These are phyloP conservation scores for Fusarium globosum DNA, from an alignment of 2,329 filamentous ascomycete genomes.

Conservation along the genomic window DNA sequence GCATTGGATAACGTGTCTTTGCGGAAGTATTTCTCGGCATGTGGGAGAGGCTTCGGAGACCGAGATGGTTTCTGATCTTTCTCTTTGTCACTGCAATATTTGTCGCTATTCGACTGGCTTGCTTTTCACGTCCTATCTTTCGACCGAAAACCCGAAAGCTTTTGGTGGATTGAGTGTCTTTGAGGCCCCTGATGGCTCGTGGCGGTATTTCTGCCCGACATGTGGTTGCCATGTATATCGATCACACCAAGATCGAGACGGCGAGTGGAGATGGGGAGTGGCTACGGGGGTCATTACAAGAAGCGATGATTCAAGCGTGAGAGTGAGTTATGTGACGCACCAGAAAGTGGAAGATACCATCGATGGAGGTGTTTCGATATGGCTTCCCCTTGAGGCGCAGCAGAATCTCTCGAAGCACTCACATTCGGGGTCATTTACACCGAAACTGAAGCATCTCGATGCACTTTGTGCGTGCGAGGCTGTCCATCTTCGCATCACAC, in stretches of 20 bases:
- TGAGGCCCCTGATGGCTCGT: constrained; percentile 4
- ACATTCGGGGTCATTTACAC: neutral
- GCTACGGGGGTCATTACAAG: constrained; percentile 52
- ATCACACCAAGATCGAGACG: neutral
- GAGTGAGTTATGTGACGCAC: constrained; percentile 7
- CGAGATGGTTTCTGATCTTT: constrained; percentile 8
- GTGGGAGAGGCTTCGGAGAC: neutral
- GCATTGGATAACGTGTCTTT: constrained; percentile 22
- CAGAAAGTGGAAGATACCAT: constrained; percentile 47
- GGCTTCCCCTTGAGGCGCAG: constrained; percentile 28
- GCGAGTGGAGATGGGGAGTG: constrained; percentile 46
- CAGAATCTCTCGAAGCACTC: neutral
- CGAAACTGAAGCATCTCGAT: neutral
- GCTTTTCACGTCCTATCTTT: constrained; percentile 53
- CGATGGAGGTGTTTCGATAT: constrained; percentile 53
- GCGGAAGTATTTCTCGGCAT: constrained; percentile 9
- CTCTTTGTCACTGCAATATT: constrained; percentile 49
- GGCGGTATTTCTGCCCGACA: constrained; percentile 53
- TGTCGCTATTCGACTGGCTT: constrained; percentile 51
- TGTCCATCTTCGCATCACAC: constrained; percentile 67
- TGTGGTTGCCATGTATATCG: constrained; percentile 58
- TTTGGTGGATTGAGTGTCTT: constrained; percentile 23
- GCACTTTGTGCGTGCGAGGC: constrained; percentile 51
- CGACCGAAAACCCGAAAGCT: constrained; percentile 38
- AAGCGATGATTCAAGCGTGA: neutral